These are phyloP conservation scores for Taiozyma onychis DNA, from an alignment of 1,139 yeast species.

Conservation along the genomic window DNA sequence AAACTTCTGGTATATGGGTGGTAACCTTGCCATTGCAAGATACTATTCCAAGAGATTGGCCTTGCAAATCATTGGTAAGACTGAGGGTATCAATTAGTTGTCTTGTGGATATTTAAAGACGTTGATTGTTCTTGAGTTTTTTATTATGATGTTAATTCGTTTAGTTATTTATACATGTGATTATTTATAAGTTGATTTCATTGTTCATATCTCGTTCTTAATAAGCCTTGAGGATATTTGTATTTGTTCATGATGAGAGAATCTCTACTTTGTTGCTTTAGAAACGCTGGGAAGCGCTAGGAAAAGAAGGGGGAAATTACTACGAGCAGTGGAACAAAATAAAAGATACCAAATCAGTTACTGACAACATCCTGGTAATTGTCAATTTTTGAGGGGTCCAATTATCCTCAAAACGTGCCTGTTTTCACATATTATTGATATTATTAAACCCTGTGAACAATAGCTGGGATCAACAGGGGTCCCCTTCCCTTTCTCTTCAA, in stretches of 20 bases:
- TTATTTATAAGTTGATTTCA: too few species aligned
- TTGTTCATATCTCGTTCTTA: background rate
- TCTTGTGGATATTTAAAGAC: background rate
- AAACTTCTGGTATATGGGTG: constrained; percentile 41
- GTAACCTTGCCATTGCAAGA: constrained; percentile 43
- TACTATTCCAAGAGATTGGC: constrained; percentile 35
- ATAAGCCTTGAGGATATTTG: background rate
- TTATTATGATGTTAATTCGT: background rate
- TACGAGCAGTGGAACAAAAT: too few species aligned
- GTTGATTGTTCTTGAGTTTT: background rate
- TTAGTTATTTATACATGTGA: background rate
- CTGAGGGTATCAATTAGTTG: constrained; percentile 18
- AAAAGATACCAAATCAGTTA: too few species aligned
- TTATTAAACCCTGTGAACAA: background rate
- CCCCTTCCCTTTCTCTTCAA: background rate
- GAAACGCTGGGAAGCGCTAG: too few species aligned
- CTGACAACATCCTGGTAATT: too few species aligned
- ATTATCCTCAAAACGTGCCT: background rate
- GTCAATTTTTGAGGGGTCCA: background rate
- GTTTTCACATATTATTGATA: background rate
- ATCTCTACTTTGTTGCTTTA: too few species aligned
- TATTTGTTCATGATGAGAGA: too few species aligned
- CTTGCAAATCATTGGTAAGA: constrained; percentile 29
- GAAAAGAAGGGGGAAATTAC: too few species aligned
- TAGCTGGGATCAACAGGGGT: background rate